Base-by-base conservation (phyloP, 2,329 filamentous ascomycete species). In the Boeremia lycopersici region DNA sequence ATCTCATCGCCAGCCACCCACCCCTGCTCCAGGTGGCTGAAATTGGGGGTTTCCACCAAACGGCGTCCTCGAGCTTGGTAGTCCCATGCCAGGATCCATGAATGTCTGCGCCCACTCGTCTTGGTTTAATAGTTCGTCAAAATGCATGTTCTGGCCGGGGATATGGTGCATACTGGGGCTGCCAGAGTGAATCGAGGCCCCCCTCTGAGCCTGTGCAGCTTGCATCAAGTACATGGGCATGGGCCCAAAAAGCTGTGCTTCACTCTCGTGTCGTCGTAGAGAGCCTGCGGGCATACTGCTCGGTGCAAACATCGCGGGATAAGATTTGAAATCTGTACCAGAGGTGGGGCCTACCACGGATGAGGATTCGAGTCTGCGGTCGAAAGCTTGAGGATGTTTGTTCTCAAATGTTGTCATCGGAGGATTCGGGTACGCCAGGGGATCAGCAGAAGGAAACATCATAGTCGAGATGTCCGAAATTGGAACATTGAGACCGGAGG, bases 371-470 rank as follows among this genome's bases (percentile, higher is more conserved):
- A 61, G 61, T 40, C 67, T 68, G 38, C 63, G 62, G 4, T 67
- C 61, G 30, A 71, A 72, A 28, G 56, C 44, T 46, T 70, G 68
- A 5, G 64, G 62, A 29, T 71, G 64, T 49, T 72, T 77, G 61
- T 78, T 80, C 55, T 81, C 79, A 56, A 81, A 81, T 0, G 77
- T 79, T 29, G 88, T 86, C 78, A 89, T 85, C 0, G 89, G 86
- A 61, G 91, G 89, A 65, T 88, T 91, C 0, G 89, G 89, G 65
- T 93, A 95, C 0, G 87, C 88, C 59, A 93, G 89, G 0, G 90
- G 89, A 64, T 93, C 89, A 30, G 85, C 83, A 0, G 89, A 88
- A 1, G 89, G 87, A 67, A 93, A 93, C 88, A 93, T 92, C 77
- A 93, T 85, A 3, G 87, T 85, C 54, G 88, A 88, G 6, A 93